These are phyloP conservation scores for Alternaria gansuensis DNA, from an alignment of 2,329 filamentous ascomycete genomes.

Conservation along the genomic window DNA sequence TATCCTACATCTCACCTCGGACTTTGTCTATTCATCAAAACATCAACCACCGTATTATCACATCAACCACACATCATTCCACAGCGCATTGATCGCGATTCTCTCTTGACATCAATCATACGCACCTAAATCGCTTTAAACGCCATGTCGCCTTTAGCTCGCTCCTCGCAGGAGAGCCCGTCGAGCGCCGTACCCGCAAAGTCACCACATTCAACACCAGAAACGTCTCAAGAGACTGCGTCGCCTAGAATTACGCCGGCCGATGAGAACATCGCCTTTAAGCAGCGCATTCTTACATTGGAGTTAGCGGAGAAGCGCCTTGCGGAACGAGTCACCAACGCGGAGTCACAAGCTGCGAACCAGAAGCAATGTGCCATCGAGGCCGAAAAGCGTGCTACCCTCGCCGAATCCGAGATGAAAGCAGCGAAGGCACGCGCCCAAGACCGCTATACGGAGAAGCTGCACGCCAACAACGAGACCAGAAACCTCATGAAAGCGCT, in stretches of 20 bases:
- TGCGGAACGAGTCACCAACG: background rate
- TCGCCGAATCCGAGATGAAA: background rate
- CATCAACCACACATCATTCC: background rate
- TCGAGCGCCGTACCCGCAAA: background rate
- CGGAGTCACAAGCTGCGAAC: background rate
- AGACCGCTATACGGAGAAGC: constrained; percentile 13
- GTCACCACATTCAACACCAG: background rate
- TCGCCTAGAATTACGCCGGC: background rate
- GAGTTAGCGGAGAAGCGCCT: constrained; percentile 1
- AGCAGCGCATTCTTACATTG: constrained; percentile 2
- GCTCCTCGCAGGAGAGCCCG: background rate
- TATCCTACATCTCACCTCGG: background rate
- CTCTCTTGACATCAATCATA: background rate
- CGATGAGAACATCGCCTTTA: constrained; percentile 3
- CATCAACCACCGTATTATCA: background rate
- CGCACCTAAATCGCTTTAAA: background rate
- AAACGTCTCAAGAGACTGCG: background rate
- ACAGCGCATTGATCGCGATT: background rate
- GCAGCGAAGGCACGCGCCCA: constrained; percentile 16
- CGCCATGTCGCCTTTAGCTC: background rate
- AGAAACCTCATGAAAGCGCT: constrained; percentile 5
- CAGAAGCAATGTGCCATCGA: background rate
- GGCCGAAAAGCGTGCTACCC: constrained; percentile 4
- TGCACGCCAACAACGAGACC: constrained; percentile 17
- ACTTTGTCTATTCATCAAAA: background rate